These are phyloP conservation scores for Eucalyptus regnans DNA, from an alignment of 345 rosid species.

Conservation along the genomic window DNA sequence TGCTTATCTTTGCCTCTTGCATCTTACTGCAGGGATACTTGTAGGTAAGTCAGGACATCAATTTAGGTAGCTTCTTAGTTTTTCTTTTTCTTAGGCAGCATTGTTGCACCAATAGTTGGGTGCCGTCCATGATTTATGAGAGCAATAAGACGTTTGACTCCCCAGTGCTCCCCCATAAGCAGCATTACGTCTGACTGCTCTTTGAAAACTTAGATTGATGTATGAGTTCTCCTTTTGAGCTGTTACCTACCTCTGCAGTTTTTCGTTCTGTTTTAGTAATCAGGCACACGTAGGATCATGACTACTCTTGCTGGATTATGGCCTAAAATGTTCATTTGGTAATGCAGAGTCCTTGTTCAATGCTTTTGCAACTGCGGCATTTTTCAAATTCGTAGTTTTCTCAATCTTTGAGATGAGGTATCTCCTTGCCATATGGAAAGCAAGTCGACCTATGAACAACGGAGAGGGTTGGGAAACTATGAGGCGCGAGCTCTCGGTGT, in stretches of 20 bases:
- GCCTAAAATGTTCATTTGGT: slow-evolving; percentile 1
- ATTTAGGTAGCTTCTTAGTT: background rate
- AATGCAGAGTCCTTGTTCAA: slow-evolving; percentile 86
- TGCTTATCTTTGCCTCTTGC: slow-evolving; percentile 94
- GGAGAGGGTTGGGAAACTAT: slow-evolving; percentile 98
- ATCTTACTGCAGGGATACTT: slow-evolving; percentile 91
- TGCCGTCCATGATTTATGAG: background rate
- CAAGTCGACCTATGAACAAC: slow-evolving; percentile 73
- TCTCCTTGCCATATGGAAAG: slow-evolving; percentile 98
- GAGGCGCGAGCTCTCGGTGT: slow-evolving; percentile 92
- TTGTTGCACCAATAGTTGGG: background rate
- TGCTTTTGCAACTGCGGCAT: slow-evolving; percentile 97
- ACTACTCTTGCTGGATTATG: background rate
- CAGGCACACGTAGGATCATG: background rate
- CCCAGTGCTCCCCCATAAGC: background rate
- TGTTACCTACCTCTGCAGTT: background rate
- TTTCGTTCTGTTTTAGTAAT: background rate
- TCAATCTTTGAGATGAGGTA: slow-evolving; percentile 99
- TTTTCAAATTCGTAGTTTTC: slow-evolving; percentile 97
- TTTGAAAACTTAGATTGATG: background rate
- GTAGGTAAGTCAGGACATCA: slow-evolving; percentile 47
- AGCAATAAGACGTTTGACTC: background rate
- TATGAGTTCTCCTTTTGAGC: background rate
- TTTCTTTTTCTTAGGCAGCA: background rate
- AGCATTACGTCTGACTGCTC: background rate